Evolutionary conservation across 2,329 filamentous ascomycete genomes (phyloP), one percentile per base, ranked within the genome.

Genomic region (Calonectria ilicicola): DNA sequence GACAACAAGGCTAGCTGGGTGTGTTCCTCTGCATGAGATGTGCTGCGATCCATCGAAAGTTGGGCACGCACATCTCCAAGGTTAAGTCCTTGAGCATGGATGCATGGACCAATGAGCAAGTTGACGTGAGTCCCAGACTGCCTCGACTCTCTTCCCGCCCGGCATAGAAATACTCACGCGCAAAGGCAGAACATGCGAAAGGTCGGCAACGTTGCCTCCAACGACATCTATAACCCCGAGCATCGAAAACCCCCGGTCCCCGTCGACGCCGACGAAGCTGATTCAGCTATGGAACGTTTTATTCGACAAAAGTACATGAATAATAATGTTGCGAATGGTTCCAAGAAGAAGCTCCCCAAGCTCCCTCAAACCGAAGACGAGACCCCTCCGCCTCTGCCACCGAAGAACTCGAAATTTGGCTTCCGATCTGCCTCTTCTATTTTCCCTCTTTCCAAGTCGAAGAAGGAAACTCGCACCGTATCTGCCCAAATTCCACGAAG

Each of bases 1-100:
- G 72, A 81, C 69, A 21, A 46, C 32, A 32, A 51, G 35, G 62
- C 32, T 76, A 98, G 94, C 87, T 99, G 85, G 97, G 97, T 72
- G 92, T 98, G 76, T 99, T 99, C 83, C 89, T 99, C 64, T 99
- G 97, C 86, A 97, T 99, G 94, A 95, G 97, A 83, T 99, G 97
- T 88, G 97, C 96, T 67, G 91, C 95, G 67, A 91, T 98, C 81
- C 97, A 99, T 87, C 94, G 97, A 81, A 98, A 98, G 86, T 89
- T 99, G 81, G 97, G 97, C 74, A 98, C 97, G 47, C 97, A 99
- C 84, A 95, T 99, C 75, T 98, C 96, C 77, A 99, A 99, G 84
- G 95, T 99, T 87, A 99, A 99, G 85, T 98, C 96, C 44, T 85
- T 99, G 86, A 98, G 94, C 84, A 98, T 99, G 96, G 97, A 99